Evolutionary conservation across 768 basidiomycete species (phyloP).

Genomic region (Boletales sp.): DNA sequence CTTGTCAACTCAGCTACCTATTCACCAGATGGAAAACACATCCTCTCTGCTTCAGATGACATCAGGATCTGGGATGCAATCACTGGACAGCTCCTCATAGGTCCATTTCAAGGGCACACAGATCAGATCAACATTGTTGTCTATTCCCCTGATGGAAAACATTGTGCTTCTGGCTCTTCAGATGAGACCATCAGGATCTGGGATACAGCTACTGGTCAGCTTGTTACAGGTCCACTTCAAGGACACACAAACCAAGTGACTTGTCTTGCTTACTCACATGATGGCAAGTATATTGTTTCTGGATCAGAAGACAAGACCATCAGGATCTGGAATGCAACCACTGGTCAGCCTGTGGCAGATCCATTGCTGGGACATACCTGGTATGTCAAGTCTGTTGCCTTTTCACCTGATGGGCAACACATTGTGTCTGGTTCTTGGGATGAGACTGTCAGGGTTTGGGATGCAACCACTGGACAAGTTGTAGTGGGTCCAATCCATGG

Average conservation of each 20-base stretch:
- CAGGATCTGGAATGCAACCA: constrained; percentile 11
- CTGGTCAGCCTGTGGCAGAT: constrained; percentile 4
- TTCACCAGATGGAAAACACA: constrained; percentile 18
- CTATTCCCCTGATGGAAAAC: constrained; percentile 17
- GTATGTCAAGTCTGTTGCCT: constrained; percentile 14
- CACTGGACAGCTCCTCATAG: constrained; percentile 16
- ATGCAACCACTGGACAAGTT: constrained; percentile 9
- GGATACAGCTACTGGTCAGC: constrained; percentile 14
- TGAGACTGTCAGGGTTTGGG: constrained; percentile 21
- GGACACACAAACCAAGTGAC: too few species aligned
- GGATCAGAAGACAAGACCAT: constrained; percentile 6
- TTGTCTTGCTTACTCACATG: constrained; percentile 13
- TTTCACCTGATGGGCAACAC: constrained; percentile 27
- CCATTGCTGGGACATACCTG: constrained; percentile 4
- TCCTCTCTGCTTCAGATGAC: constrained; percentile 27
- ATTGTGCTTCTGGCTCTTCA: constrained; percentile 16
- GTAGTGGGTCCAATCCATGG: constrained; percentile 15
- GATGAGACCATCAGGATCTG: constrained; percentile 17
- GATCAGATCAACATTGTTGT: constrained; percentile 6
- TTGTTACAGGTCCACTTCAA: constrained; percentile 1
- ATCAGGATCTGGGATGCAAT: constrained; percentile 19
- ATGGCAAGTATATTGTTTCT: constrained; percentile 15
- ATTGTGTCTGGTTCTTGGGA: constrained; percentile 21
- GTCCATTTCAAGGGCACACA: constrained; percentile 20
- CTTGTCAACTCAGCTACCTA: constrained; percentile 16